Base-by-base conservation (phyloP, 2,329 filamentous ascomycete genomes). In the Coniella vitis region DNA sequence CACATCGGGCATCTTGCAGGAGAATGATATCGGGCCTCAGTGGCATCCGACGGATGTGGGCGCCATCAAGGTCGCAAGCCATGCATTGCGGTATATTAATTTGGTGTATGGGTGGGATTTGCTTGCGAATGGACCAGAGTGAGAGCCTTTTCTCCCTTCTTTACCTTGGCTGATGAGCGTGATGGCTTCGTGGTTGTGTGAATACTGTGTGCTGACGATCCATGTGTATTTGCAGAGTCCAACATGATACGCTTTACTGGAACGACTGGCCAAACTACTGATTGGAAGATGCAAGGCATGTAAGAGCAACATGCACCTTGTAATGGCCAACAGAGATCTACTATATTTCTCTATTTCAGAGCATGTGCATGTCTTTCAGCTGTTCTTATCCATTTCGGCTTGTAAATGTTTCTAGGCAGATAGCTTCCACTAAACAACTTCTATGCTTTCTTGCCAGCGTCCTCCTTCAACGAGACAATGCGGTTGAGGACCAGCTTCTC, bases 381-480 rank as follows among this genome's bases (percentile, higher is more conserved):
- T n/a, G n/a, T n/a, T n/a, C n/a, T n/a, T n/a, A n/a, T n/a, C n/a
- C n/a, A n/a, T n/a, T n/a, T n/a, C n/a, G n/a, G n/a, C n/a, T n/a
- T 29, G 25, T 10, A 29, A 29, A 10, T 29, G 10, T 5, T 10
- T 29, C 25, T 10, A 29, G 10, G 25, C 25, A 29, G 10, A 29
- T 29, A 10, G 10, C 25, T 29, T 5, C 25, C 25, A 10, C 10
- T 29, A 10, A 5, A 29, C 10, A 29, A 41, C 3, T 34, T 21
- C 32, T 31, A 20, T 12, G 20, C 29, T 12, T 57, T 69, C 74
- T 90, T 90, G 48, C 81, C 81, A n/a, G 78, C 71, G 62, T 94
- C 88, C 68, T 95, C 90, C 72, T 95, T 95, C 61, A 96, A 68
- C 41, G 86, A 87, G 19, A 97, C 90, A 60, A 97, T 96, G 45